Evolutionary conservation across 2,329 filamentous ascomycete species (phyloP).

Genomic region (Penicillium thymicola): DNA sequence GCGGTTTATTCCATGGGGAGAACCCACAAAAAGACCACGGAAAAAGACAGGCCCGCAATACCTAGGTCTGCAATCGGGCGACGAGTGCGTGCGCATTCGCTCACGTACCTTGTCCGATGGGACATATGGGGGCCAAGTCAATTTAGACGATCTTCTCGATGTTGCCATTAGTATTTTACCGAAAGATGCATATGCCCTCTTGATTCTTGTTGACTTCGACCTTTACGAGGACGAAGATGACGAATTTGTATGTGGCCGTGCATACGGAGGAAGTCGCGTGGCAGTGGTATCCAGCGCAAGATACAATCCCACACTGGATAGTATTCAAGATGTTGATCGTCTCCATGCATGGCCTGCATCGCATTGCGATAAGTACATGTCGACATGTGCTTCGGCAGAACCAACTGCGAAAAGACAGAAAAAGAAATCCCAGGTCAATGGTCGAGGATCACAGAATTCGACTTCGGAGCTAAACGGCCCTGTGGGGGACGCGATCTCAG

Average conservation of each 20-base stretch:
- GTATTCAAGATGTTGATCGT: constrained; percentile 43
- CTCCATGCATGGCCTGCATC: constrained; percentile 63
- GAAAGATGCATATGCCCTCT: constrained; percentile 56
- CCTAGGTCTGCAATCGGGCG: constrained; percentile 48
- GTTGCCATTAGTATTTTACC: constrained; percentile 54
- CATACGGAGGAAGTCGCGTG: constrained; percentile 63
- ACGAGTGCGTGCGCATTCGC: constrained; percentile 50
- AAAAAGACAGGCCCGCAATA: constrained; percentile 23
- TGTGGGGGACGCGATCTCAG: constrained; percentile 5
- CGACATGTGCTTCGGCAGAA: constrained; percentile 2
- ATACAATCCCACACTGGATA: constrained; percentile 55
- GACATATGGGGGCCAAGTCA: constrained; percentile 47
- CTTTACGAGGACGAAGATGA: constrained; percentile 65
- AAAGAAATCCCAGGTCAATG: background rate
- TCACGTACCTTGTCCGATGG: constrained; percentile 49
- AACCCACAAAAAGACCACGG: constrained; percentile 4
- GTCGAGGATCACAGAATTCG: background rate
- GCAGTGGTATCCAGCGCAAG: constrained; percentile 60
- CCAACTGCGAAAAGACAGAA: constrained; percentile 4
- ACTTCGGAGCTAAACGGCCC: background rate
- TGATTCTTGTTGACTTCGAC: constrained; percentile 60
- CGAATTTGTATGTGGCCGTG: constrained; percentile 63
- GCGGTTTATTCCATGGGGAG: constrained; percentile 51
- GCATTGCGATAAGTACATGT: constrained; percentile 50
- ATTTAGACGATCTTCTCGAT: constrained; percentile 61